Percentiles rank a stretch among this genome's conserved stretches.
phyloP scores from a whole-genome alignment of 176 grass and related monocot species.

The Luzula sylvatica region DNA sequence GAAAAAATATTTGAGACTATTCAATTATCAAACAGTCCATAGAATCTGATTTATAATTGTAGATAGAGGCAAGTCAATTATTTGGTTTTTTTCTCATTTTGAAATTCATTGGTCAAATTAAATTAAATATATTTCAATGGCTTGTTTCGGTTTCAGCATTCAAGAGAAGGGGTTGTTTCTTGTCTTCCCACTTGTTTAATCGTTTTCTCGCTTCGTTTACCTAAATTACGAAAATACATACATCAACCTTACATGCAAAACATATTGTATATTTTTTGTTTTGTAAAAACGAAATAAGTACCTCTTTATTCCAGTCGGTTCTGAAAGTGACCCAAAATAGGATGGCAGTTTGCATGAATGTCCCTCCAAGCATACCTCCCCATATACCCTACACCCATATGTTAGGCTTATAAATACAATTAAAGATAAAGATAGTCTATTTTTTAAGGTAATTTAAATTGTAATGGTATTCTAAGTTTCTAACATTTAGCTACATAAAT shows the following conservation, averaged over 20 bases:
- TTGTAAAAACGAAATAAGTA: slow-evolving; percentile 8
- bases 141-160: background rate
- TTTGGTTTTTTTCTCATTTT: no score
- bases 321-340: slow-evolving; percentile 49
- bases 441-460: no score
- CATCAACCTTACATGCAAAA: background rate
- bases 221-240: slow-evolving; percentile 21
- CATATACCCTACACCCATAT: slow-evolving; percentile 46
- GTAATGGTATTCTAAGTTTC: no score
- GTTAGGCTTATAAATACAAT: background rate
- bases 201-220: slow-evolving; percentile 65
- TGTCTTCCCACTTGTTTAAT: slow-evolving; percentile 63
- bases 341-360: slow-evolving; percentile 52
- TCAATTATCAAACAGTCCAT: no score
- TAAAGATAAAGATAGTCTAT: no score
- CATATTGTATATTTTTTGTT: background rate
- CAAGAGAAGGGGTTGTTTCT: slow-evolving; percentile 47
- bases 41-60: no score
- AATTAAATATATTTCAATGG: slow-evolving; percentile 2
- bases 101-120: no score
- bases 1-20: no score
- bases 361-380: slow-evolving; percentile 78
- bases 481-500: background rate
- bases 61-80: no score
- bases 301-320: slow-evolving; percentile 76